Evolutionary conservation across 169 alveolate genomes (phyloP).

Genomic region (Cryptosporidium parvum): DNA sequence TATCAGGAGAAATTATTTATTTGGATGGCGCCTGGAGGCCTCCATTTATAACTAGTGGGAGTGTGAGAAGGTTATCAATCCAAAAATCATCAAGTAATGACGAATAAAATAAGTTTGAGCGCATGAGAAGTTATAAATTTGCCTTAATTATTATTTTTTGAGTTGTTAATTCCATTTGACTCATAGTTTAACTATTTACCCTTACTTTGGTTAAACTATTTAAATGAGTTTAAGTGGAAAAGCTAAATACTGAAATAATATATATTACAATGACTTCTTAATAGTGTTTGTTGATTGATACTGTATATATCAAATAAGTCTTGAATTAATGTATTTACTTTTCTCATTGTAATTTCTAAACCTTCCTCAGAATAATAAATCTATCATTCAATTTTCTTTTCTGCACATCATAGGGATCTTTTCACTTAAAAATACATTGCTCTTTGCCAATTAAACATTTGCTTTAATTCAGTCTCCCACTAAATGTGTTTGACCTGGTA

Average conservation of each 20-base stretch:
- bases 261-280: not conserved
- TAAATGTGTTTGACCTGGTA: conserved; percentile 42
- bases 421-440: not conserved
- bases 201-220: not conserved
- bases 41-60: conserved; percentile 50
- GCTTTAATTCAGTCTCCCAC: not conserved
- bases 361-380: not conserved
- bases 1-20: conserved; percentile 82
- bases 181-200: too few relatives aligned
- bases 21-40: conserved; percentile 86
- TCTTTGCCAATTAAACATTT: not conserved
- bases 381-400: not conserved
- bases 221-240: not conserved
- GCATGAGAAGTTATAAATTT: not conserved
- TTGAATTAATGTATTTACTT: too few relatives aligned
- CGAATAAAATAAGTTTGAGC: not conserved
- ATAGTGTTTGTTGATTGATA: not conserved
- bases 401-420: too few relatives aligned
- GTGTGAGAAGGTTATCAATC: conserved; percentile 35
- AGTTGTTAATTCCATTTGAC: not conserved
- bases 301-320: not conserved
- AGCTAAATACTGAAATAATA: too few relatives aligned
- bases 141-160: not conserved
- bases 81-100: conserved; percentile 33
- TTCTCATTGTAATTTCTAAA: not conserved